Base-by-base conservation (phyloP, 176 grass and related monocot genomes). In the Otatea glauca region DNA sequence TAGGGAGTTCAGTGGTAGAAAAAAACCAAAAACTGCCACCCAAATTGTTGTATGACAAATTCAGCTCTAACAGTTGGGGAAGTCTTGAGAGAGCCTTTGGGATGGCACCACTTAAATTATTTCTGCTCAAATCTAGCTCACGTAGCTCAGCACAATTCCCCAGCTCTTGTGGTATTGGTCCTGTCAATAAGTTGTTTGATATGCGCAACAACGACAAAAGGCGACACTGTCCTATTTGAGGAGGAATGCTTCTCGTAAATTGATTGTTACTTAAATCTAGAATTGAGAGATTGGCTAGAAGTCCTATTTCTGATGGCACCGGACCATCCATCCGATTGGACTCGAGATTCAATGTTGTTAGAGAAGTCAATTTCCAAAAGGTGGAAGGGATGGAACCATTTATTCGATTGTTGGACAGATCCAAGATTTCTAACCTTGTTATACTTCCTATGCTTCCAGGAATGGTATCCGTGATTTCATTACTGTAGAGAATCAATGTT, bases 71-170 rank as follows among this genome's bases (percentile, higher is more conserved):
- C 13, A 86, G 0, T 13, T 0, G 3, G 0, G 5, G 0, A 11
- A 77, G 35, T 0, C 0, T 1, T 21, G 18, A 1, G 27, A 90
- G 9, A 21, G 20, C 16, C 4, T 0, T 2, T 3, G 78, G 83
- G 10, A 89, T 89, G 48, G 4, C 0, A 12, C 88, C 76, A 9
- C 37, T 81, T 7, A 86, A 18, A 71, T n/a, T 47, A 45, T 90
- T 90, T 53, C 3, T 82, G 9, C 45, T 77, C 15, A 86, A 59
- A 58, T 82, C 44, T 4, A 90, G 7, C 0, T 35, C 34, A 35
- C 35, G 0, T 41, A 82, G n/a, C 0, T 1, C 0, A 0, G 1
- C 0, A 29, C 39, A 25, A 41, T 68, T 14, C 18, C 59, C 47
- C 74, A 79, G 47, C 58, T 80, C 80, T 78, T 16, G 15, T 10